A percentile compares a stretch with the other conserved stretches of the same genome.
Conservation (phyloP, 352 stramenopile genomes). For the Plasmopara viticola region DNA sequence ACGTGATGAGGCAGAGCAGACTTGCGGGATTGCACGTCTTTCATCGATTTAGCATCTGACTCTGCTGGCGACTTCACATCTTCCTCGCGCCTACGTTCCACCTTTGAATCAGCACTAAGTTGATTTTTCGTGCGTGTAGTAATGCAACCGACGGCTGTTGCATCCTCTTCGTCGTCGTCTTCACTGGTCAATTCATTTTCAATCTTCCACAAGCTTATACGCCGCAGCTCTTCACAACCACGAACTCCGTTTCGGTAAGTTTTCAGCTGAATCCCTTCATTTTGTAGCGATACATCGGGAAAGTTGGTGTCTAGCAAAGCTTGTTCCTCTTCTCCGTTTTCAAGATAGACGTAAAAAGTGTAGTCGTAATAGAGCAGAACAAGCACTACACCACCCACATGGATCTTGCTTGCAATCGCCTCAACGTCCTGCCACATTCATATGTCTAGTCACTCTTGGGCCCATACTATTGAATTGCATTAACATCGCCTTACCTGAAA, state of each 20-base stretch:
- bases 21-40: conserved; percentile 46
- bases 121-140: conserved; percentile 14
- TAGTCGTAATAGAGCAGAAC: conserved; percentile 91
- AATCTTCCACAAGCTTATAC: conserved; percentile 78
- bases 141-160: conserved; percentile 27
- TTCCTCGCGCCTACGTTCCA: conserved; percentile 54
- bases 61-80: conserved; percentile 40
- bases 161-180: conserved; percentile 34
- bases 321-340: conserved; percentile 86
- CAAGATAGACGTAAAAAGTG: conserved; percentile 89
- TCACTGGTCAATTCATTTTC: conserved; percentile 57
- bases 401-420: conserved; percentile 91
- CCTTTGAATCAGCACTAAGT: conserved; percentile 43
- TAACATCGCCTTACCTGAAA: conserved; percentile 39
- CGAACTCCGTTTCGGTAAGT: conserved; percentile 69
- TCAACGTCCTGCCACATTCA: conserved; percentile 70
- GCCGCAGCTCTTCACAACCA: conserved; percentile 58
- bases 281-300: conserved; percentile 88
- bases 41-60: conserved; percentile 38
- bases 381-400: conserved; percentile 87
- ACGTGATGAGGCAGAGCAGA: conserved; percentile 76
- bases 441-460: background rate
- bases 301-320: conserved; percentile 91
- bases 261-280: conserved; percentile 77
- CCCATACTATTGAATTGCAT: background rate